Conservation (phyloP, 805 yeast genomes). For the Ogataea pignaliae region DNA sequence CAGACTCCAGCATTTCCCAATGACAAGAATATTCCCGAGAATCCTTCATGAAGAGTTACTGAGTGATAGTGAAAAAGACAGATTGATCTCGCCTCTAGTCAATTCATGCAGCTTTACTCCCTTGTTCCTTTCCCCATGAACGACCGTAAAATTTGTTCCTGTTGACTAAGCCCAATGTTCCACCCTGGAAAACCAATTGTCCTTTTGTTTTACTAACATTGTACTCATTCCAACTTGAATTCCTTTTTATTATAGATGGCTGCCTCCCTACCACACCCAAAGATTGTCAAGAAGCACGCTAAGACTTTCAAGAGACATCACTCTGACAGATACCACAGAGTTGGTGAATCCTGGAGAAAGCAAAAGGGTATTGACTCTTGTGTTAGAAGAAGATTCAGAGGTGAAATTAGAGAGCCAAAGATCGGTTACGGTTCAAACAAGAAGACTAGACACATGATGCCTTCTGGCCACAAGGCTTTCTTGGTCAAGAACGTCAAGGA, state of each 20-base stretch:
- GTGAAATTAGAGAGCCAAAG: conserved; percentile 98
- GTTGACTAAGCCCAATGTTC: conserved; percentile 1
- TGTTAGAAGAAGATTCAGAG: conserved; percentile 99
- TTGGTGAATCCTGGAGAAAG: conserved; percentile 99
- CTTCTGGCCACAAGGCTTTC: conserved; percentile 98
- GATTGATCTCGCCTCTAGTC: too few relatives aligned
- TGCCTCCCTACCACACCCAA: conserved; percentile 96
- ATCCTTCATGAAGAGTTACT: too few relatives aligned
- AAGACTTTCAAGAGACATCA: conserved; percentile 99
- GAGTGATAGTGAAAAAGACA: too few relatives aligned
- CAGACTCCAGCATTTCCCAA: too few relatives aligned
- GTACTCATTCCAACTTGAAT: too few relatives aligned
- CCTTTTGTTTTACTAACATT: neutral
- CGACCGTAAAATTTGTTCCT: too few relatives aligned
- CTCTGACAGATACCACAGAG: conserved; percentile 99
- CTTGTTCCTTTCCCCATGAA: too few relatives aligned
- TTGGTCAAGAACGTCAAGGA: conserved; percentile 89
- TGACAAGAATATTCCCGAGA: too few relatives aligned
- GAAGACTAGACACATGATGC: conserved; percentile 92
- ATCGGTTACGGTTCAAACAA: conserved; percentile 99
- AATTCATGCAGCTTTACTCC: too few relatives aligned
- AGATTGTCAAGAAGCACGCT: conserved; percentile 99
- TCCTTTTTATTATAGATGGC: conserved; percentile 58
- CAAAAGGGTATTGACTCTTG: conserved; percentile 99
- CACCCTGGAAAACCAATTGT: neutral